phyloP scores from a whole-genome alignment of 2,329 filamentous ascomycete genomes.

The Alternaria burnsii region DNA sequence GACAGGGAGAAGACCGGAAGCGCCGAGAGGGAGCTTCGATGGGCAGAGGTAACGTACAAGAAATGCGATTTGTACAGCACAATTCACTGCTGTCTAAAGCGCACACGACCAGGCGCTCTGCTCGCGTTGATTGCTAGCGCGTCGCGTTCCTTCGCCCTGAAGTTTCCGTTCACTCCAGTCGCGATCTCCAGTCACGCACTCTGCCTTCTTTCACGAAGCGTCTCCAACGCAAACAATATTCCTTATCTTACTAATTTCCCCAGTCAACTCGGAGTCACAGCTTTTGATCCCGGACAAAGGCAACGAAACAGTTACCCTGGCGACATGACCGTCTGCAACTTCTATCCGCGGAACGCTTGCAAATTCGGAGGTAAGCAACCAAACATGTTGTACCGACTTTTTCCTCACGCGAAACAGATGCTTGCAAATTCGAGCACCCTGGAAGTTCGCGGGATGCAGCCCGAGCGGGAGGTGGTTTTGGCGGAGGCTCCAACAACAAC shows the following conservation, averaged over 20 bases:
- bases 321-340: slow-evolving; percentile 65
- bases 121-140: slow-evolving; percentile 31
- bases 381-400: not conserved
- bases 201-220: slow-evolving; percentile 11
- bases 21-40: slow-evolving; percentile 5
- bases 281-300: not conserved
- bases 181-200: slow-evolving; percentile 12
- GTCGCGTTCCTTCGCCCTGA: slow-evolving; percentile 27
- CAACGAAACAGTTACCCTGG: not conserved
- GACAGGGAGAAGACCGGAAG: slow-evolving; percentile 23
- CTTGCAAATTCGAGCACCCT: slow-evolving; percentile 69
- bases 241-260: slow-evolving; percentile 20
- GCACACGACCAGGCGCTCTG: slow-evolving; percentile 11
- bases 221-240: slow-evolving; percentile 12
- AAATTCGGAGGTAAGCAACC: slow-evolving; percentile 66
- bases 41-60: slow-evolving; percentile 32
- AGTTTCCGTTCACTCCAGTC: slow-evolving; percentile 23
- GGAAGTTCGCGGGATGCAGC: slow-evolving; percentile 45
- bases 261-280: slow-evolving; percentile 21
- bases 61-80: slow-evolving; percentile 15
- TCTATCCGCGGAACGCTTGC: slow-evolving; percentile 71
- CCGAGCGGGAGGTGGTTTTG: slow-evolving; percentile 29
- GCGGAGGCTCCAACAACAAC: slow-evolving; percentile 43
- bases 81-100: slow-evolving; percentile 12
- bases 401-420: slow-evolving; percentile 54